Base-by-base conservation (phyloP, 2,329 filamentous ascomycete genomes). In the Malbranchea zuffiana region DNA sequence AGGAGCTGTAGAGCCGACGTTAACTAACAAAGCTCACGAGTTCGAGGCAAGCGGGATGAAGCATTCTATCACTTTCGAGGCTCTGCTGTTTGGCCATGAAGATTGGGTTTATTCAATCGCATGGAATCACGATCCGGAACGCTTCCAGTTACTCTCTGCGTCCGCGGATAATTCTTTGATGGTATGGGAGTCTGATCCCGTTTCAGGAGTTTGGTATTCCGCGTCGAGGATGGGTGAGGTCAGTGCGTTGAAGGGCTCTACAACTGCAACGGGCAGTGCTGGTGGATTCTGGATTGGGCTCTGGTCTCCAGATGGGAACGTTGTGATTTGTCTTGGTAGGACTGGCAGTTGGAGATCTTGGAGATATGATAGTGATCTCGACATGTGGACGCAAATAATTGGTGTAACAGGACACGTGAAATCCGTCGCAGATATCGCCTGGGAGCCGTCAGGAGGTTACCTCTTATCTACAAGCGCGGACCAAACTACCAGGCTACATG, bases 231-330 rank as follows among this genome's bases (percentile, higher is more conserved):
- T 98, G 25, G 90, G 90, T 29, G 90, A 96, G 59, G 92, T 96
- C 39, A 95, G 85, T 57, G 74, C 82, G 11, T 84, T 93, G 52
- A 96, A 98, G 56, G 90, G 90, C 6, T 90, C 90, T 0, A 96
- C 90, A 0, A 94, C 88, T 3, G 90, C 90, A 0, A 98, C 90
- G 0, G 90, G 90, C 31, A 95, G 87, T 56, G 85, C 86, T 1
- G 90, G 90, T 44, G 90, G 90, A 0, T 95, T 96, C 57, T 98
- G 90, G 88, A 86, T 82, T 8, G 88, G 87, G 1, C 69, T 96
- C 1, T 98, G 90, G 90, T 81, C 82, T 4, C 83, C 85, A 3
- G 69, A 79, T 45, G 84, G 83, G 6, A 65, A 67, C 11, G 75
- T 75, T 1, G 79, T 95, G 10, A 79, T 82, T 3, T 87, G 84